Evolutionary conservation across 306 rosid species (phyloP).

Genomic region (barrel medic (Medicago truncatula)): MtrunA17r5.0-ANR NC_053045.1:32825001-32825500

Average conservation of each 20-base stretch:
- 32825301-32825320: conserved; percentile 64
- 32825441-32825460: conserved; percentile 68
- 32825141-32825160: neutral
- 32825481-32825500: conserved; percentile 70
- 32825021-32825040: neutral
- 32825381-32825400: conserved; percentile 63
- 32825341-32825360: conserved; percentile 48
- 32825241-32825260: conserved; percentile 51
- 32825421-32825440: conserved; percentile 77
- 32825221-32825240: conserved; percentile 31
- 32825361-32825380: conserved; percentile 60
- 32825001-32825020: neutral
- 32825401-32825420: conserved; percentile 71
- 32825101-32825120: neutral
- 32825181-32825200: neutral
- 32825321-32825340: conserved; percentile 74
- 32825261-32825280: conserved; percentile 28
- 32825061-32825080: neutral
- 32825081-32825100: neutral
- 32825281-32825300: conserved; percentile 48
- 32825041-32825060: neutral
- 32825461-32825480: conserved; percentile 54
- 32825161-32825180: neutral
- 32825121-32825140: neutral
- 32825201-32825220: neutral